These are phyloP conservation scores for Neohortaea acidophila DNA, from an alignment of 495 filamentous ascomycete species.

Conservation along the genomic window DNA sequence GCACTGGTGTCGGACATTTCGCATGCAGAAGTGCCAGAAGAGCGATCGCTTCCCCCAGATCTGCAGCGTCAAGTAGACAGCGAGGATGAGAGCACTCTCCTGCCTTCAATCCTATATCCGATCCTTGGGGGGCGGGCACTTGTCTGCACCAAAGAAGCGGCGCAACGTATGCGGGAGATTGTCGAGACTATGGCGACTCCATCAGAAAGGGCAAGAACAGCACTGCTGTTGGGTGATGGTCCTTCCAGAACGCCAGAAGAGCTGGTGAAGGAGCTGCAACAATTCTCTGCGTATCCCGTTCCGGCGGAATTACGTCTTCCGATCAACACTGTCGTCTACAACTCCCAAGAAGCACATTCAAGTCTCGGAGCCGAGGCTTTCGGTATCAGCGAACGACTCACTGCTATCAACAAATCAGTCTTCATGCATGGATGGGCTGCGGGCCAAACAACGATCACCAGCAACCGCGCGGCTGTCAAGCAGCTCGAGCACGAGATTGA, in stretches of 20 bases:
- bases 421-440: slow-evolving; percentile 54
- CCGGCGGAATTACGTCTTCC: slow-evolving; percentile 38
- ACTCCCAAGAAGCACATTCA: slow-evolving; percentile 7
- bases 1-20: slow-evolving; percentile 59
- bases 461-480: slow-evolving; percentile 49
- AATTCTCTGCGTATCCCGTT: slow-evolving; percentile 36
- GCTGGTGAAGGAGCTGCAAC: slow-evolving; percentile 31
- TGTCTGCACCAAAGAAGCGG: slow-evolving; percentile 49
- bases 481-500: slow-evolving; percentile 36
- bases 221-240: slow-evolving; percentile 35
- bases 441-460: slow-evolving; percentile 47
- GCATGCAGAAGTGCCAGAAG: slow-evolving; percentile 35
- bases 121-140: slow-evolving; percentile 38
- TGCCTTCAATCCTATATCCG: slow-evolving; percentile 49
- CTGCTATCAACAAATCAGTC: slow-evolving; percentile 45
- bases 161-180: slow-evolving; percentile 48
- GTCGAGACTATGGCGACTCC: slow-evolving; percentile 50
- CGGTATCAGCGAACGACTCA: slow-evolving; percentile 28
- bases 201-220: slow-evolving; percentile 41
- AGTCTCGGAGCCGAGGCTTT: slow-evolving; percentile 15
- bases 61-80: slow-evolving; percentile 50
- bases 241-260: slow-evolving; percentile 19
- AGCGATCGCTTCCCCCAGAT: slow-evolving; percentile 36
- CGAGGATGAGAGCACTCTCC: slow-evolving; percentile 43
- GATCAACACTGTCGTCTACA: slow-evolving; percentile 31